Conservation (phyloP, 1,284 basidiomycete genomes). For the Ceratobasidium papillatum region DNA sequence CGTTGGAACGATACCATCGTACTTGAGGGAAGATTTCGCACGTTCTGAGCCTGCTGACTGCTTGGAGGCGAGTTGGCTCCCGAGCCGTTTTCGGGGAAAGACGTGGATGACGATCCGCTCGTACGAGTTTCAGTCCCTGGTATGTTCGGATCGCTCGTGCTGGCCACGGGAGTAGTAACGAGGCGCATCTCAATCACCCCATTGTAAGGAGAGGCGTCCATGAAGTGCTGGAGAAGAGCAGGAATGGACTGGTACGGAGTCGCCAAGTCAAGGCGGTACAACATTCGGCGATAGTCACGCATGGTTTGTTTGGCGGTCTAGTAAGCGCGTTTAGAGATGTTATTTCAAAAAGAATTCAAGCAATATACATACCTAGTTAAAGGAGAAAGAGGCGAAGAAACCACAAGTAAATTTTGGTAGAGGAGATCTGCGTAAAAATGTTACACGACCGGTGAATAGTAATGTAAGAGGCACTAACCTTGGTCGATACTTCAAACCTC, state of each 20-base stretch:
- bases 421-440: neutral
- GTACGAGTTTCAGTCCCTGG: slow-evolving; percentile 30
- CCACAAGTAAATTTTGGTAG: neutral
- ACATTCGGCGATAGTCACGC: slow-evolving; percentile 39
- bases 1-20: slow-evolving; percentile 37
- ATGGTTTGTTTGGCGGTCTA: slow-evolving; percentile 1
- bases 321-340: neutral
- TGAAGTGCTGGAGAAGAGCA: slow-evolving; percentile 36
- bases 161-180: slow-evolving; percentile 34
- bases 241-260: slow-evolving; percentile 39
- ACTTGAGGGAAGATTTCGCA: slow-evolving; percentile 36
- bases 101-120: slow-evolving; percentile 11
- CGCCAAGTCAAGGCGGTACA: slow-evolving; percentile 37
- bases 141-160: slow-evolving; percentile 31
- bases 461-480: neutral
- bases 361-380: neutral
- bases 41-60: slow-evolving; percentile 10
- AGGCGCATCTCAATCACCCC: slow-evolving; percentile 35
- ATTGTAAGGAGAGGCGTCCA: slow-evolving; percentile 31
- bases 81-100: slow-evolving; percentile 17
- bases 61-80: slow-evolving; percentile 27
- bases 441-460: neutral
- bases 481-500: neutral
- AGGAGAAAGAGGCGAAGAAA: neutral
- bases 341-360: neutral